Base-by-base conservation (phyloP, 148 eudicot species). In the Vaccinium corymbosum region DNA sequence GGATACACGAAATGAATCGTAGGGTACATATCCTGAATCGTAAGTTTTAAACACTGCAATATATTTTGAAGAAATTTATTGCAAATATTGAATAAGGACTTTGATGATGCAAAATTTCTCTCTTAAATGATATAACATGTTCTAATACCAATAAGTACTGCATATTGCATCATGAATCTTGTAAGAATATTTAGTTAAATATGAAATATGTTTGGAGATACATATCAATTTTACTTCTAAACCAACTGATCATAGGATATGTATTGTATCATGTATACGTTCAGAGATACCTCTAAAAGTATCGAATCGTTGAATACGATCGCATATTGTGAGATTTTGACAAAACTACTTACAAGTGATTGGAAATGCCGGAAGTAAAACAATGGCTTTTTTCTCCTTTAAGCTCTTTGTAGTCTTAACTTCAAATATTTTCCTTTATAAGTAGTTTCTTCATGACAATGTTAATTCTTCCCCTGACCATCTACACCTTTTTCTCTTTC, bases 401-500 rank as follows among this genome's bases (percentile, higher is more conserved):
- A 32, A 15, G 51, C 35, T 62, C 19, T 15, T 51, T 2, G 53
- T 49, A 25, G 80, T 46, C 38, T 66, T 64, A n/a, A 19, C 52
- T 38, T n/a, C n/a, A 1, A 53, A 8, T 38, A 25, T 16, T 22
- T 38, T n/a, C 55, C 35, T 35, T 15, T 68, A 17, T 48, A 13
- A 51, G 56, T n/a, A 35, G 56, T 56, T 81, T 50, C 25, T 81
- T 17, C 32, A 11, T 38, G 51, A 22, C 68, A 5, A 46, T 64
- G 27, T 78, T 66, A 71, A 68, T 81, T 27, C 81, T 81, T 82
- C 27, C 68, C 46, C 56, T 52, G 51, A 75, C 50, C 49, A 57
- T 79, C 78, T 59, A 76, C 19, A n/a, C 52, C 29, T 49, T 8
- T 59, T 73, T 80, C 10, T 42, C 32, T 16, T 80, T 87, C 89